phyloP scores from a whole-genome alignment of 805 yeast species.

The Barnettozyma wickerhamii region DNA sequence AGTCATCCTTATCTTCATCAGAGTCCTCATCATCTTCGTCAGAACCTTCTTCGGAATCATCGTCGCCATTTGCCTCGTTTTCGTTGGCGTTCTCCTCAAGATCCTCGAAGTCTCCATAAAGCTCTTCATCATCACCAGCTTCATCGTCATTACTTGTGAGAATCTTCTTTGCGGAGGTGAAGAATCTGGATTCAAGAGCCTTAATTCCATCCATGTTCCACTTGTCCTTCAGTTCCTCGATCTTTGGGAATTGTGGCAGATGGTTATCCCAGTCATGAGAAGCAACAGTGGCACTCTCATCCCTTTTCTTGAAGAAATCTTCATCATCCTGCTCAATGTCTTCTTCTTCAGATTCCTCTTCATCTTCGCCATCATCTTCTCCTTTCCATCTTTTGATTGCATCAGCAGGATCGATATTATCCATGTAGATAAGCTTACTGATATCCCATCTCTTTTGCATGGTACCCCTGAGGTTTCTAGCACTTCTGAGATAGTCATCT shows the following conservation, averaged over 20 bases:
- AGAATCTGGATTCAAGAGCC: slow-evolving; percentile 42
- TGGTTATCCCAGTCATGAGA: slow-evolving; percentile 35
- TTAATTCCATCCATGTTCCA: slow-evolving; percentile 43
- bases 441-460: slow-evolving; percentile 67
- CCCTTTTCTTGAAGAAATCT: slow-evolving; percentile 52
- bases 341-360: slow-evolving; percentile 37
- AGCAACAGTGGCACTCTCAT: slow-evolving; percentile 23
- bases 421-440: slow-evolving; percentile 73
- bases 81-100: slow-evolving; percentile 32
- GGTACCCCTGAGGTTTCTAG: slow-evolving; percentile 55
- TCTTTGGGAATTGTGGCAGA: slow-evolving; percentile 32
- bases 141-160: slow-evolving; percentile 31
- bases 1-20: slow-evolving; percentile 37
- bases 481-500: slow-evolving; percentile 42
- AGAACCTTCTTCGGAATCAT: slow-evolving; percentile 25
- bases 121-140: slow-evolving; percentile 44
- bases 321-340: slow-evolving; percentile 44
- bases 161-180: slow-evolving; percentile 47
- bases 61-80: slow-evolving; percentile 17
- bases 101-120: slow-evolving; percentile 56
- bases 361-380: slow-evolving; percentile 42
- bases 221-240: slow-evolving; percentile 42
- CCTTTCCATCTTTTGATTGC: slow-evolving; percentile 69
- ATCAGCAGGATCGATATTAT: slow-evolving; percentile 69
- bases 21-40: slow-evolving; percentile 17